These are phyloP conservation scores for Pythium scleroteichum DNA, from an alignment of 352 stramenopile species.

Conservation along the genomic window DNA sequence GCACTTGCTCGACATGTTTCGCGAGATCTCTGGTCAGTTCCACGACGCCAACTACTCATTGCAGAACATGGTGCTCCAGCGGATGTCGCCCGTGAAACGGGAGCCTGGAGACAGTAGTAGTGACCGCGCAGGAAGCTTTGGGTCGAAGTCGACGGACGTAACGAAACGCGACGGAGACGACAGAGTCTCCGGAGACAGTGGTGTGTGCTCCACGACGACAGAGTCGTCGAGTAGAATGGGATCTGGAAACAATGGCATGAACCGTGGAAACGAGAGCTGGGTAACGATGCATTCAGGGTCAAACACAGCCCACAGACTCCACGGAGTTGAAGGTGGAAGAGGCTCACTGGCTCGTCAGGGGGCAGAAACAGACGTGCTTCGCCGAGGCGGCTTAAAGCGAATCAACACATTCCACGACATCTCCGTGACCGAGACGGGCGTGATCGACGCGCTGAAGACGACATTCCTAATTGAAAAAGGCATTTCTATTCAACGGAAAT, in stretches of 20 bases:
- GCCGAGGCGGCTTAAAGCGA: conserved; percentile 18
- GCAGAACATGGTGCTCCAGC: conserved; percentile 28
- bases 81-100: not conserved
- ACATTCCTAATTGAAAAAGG: conserved; percentile 71
- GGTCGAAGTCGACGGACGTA: no score
- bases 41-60: conserved; percentile 45
- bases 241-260: no score
- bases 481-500: conserved; percentile 63
- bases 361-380: not conserved
- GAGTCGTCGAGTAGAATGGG: no score
- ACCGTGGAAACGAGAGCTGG: no score
- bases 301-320: no score
- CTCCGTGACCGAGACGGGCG: conserved; percentile 39
- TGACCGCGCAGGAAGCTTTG: not conserved
- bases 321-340: no score
- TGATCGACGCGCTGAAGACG: conserved; percentile 60
- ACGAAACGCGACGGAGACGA: no score
- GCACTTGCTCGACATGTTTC: conserved; percentile 64
- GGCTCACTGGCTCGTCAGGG: no score
- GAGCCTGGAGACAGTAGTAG: no score
- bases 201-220: no score
- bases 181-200: no score
- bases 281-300: no score
- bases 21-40: conserved; percentile 57
- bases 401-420: conserved; percentile 63